Evolutionary conservation across 163 green algal genomes (phyloP).

Genomic region (Scenedesmus sp.): DNA sequence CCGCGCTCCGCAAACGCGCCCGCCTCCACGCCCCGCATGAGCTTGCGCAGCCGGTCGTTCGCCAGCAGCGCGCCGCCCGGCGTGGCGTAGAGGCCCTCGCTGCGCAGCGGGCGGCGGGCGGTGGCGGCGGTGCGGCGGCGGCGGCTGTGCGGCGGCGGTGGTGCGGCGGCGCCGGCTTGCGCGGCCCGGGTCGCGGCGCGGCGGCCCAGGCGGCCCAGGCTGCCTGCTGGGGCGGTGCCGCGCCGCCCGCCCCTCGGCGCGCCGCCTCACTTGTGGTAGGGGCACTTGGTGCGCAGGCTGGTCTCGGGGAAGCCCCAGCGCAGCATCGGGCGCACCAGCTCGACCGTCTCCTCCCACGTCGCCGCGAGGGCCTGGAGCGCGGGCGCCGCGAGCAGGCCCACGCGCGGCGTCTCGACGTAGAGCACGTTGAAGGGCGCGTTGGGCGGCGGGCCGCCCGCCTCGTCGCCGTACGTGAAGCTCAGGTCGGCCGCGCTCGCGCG

Average conservation of each 20-base stretch:
- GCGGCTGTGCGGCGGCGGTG: neutral
- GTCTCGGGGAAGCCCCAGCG: constrained; percentile 43
- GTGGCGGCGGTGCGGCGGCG: neutral
- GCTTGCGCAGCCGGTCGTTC: constrained; percentile 19
- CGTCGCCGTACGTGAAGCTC: neutral
- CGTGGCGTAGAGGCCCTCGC: constrained; percentile 11
- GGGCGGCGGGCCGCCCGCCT: neutral
- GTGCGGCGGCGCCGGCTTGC: too few species aligned
- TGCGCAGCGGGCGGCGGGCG: neutral
- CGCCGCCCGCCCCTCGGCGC: neutral
- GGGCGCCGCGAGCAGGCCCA: constrained; percentile 26
- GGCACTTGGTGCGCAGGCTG: constrained; percentile 37
- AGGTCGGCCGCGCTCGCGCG: constrained; percentile 8
- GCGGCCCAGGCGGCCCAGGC: too few species aligned
- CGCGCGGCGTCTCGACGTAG: constrained; percentile 34
- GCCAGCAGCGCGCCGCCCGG: constrained; percentile 1
- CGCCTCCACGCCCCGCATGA: neutral
- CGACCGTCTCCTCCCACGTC: constrained; percentile 35
- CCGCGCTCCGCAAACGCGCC: neutral
- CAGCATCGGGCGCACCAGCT: constrained; percentile 31
- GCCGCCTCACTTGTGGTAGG: constrained; percentile 41
- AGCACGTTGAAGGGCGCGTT: constrained; percentile 33
- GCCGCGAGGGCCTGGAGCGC: constrained; percentile 8
- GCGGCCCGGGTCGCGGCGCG: too few species aligned
- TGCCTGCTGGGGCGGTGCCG: too few species aligned